Evolutionary conservation across 768 basidiomycete genomes (phyloP), one percentile per base, ranked within the genome.

Genomic region (Antrodiella citrinella): DNA sequence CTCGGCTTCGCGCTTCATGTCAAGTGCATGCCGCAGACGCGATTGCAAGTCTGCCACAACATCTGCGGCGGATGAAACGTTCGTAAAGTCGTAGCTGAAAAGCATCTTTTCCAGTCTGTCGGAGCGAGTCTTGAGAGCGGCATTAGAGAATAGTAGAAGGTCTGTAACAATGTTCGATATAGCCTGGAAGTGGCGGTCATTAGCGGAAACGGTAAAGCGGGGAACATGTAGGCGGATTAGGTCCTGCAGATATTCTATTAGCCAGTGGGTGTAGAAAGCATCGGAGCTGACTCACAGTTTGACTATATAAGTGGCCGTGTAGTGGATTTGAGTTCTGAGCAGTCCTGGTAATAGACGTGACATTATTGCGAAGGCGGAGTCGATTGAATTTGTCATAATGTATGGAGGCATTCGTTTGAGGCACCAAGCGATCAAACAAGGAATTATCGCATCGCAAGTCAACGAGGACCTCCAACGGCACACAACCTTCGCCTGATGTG

Each of bases 361-460:
- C 67, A 53, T 78, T 81, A 56, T 83, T 90, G 41, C 84, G 83
- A 47, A 93, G 69, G 26, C 94, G 83, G 7, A 96, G 75, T 39
- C 86, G 84, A 67, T 98, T 98, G 72, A 95, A 95, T 63, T 90
- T 92, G 73, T 97, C 94, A 62, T 93, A 91, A 44, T 83, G 86
- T 53, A 95, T 80, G 3, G 76, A 81, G 0, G 87, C 88, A 51
- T 89, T 81, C 0, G 93, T 91, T 65, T 91, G 88, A 2, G 91
- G 87, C 4, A 97, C 87, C 35, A 98, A 75, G 2, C 91, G 85
- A 59, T 95, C 91, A 64, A 95, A 95, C 45, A 81, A 81, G 44
- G 73, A 72, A 53, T 81, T 86, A 67, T 93, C 88, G 60, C 86
- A 87, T 42, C 84, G 78, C 47, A 83, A 75, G 67, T 97, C 92